Evolutionary conservation across 805 yeast genomes (phyloP), one percentile per base, ranked within the genome.

Genomic region (Suhomyces faveliae): DNA sequence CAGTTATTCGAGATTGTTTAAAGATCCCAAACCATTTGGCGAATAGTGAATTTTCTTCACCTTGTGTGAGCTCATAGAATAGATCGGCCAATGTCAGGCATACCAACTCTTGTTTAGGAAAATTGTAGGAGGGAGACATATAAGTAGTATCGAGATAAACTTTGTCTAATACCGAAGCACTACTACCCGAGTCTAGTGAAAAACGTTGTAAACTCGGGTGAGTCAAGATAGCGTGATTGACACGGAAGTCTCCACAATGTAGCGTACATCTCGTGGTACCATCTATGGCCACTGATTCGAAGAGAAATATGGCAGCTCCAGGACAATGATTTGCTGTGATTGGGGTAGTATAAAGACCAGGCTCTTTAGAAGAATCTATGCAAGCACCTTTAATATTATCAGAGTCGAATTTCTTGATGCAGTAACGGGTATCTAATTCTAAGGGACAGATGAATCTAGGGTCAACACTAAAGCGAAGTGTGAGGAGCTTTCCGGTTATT

Each of bases 261-360:
- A 94, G 66, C 3, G 76, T 72, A 37, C 66, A 66, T 13, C 64
- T 60, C 2, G 50, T 47, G 1, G 52, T 45, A 0, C 64, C 62
- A 4, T 51, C 54, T n/a, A 47, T 40, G 0, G 68, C 54, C 15
- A 61, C 62, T 3, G 76, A 66, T 56, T 84, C 85, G 57, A 89
- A 86, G 10, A 90, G 65, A 50, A 91, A 87, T 0, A 94, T 78
- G 0, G 81, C 89, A 2, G 97, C 89, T 1, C 99, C 99, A 1
- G 99, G 99, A 65, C 99, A 94, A 66, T 94, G 99, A 57, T 94
- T 92, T 0, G 98, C 99, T 55, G 88, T 90, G 5, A 85, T 66
- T 10, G 84, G 71, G 0, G 83, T 78, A 0, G 89, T 90, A 29
- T 72, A 73, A 0, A 73, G 55, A 1, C 74, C 75, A 0, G 74